Evolutionary conservation across 1,284 basidiomycete species (phyloP), one percentile per base, ranked within the genome.

Genomic region (Omphalotus olearius): DNA sequence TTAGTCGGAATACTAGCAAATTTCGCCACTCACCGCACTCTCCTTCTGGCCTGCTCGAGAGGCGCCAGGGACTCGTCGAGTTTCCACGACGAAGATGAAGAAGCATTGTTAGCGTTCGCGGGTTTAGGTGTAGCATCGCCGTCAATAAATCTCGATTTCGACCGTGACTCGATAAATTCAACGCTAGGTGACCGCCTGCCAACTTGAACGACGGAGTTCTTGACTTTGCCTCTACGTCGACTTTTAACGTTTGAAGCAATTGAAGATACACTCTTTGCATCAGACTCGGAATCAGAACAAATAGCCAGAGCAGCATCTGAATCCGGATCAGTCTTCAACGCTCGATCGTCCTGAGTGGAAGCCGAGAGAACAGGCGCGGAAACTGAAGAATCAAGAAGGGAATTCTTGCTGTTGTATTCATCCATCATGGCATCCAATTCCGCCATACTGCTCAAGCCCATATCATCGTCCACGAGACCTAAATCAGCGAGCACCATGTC

Each of bases 111-210:
- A 26, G 25, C 5, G 7, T 45, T 45, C 11, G 36, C 23, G 10
- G 26, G 28, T 17, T 33, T 52, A n/a, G 44, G 50, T 2, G 50
- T 52, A 41, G 18, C 38, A 16, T 52, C 50, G 9, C 4, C 30
- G 35, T 52, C 39, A 16, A 36, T 33, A 1, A 39, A 35, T n/a
- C 44, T 33, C 23, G 28, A 11, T 13, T n/a, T 26, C 10, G 42
- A 14, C 17, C 33, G 10, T 10, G 25, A 26, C 6, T 38, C 45
- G 23, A 41, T 14, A 10, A 39, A 36, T 28, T 46, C 35, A 20
- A 35, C 17, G 26, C 50, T 40, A 17, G 37, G 36, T 17, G 36
- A 36, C n/a, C 50, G 39, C 10, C 3, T 20, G 16, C 6, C 10
- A 38, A 30, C 17, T 10, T 14, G 3, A 14, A 30, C 17, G 7